A percentile compares a stretch with the other conserved stretches of the same genome.
Evolutionary conservation across 192 early-diverging fungal species (phyloP).

Genomic region (Coemansia sp.): DNA sequence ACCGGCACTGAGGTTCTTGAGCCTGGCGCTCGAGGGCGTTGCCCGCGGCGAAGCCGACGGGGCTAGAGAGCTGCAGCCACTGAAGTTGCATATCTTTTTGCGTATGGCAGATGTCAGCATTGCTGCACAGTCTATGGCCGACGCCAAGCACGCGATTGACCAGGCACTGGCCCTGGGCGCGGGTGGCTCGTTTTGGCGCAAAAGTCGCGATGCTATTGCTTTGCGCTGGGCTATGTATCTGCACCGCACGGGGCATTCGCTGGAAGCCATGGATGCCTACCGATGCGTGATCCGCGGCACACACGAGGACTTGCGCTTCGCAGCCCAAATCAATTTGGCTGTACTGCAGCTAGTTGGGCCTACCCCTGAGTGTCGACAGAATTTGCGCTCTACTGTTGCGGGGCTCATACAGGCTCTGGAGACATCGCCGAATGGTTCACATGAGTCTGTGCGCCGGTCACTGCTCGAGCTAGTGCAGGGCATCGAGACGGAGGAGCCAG

Average conservation of each 20-base stretch:
- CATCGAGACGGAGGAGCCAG: slow-evolving; percentile 32
- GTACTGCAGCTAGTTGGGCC: slow-evolving; percentile 15
- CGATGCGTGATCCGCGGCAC: slow-evolving; percentile 24
- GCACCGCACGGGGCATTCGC: slow-evolving; percentile 42
- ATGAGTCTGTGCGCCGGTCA: slow-evolving; percentile 19
- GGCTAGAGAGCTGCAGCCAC: slow-evolving; percentile 9
- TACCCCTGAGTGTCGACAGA: not conserved
- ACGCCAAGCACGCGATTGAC: slow-evolving; percentile 38
- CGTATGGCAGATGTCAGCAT: slow-evolving; percentile 24
- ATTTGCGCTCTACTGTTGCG: not conserved
- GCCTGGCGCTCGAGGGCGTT: slow-evolving; percentile 38
- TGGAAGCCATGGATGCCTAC: slow-evolving; percentile 32
- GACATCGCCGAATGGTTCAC: slow-evolving; percentile 9
- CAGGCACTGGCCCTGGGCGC: slow-evolving; percentile 18
- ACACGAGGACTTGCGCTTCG: slow-evolving; percentile 19
- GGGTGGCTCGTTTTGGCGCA: slow-evolving; percentile 19
- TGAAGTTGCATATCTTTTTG: slow-evolving; percentile 36
- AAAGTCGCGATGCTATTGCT: slow-evolving; percentile 26
- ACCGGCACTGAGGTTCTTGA: slow-evolving; percentile 35
- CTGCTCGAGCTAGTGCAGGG: slow-evolving; percentile 38
- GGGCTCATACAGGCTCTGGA: not conserved
- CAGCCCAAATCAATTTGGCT: slow-evolving; percentile 29
- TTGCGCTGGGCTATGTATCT: slow-evolving; percentile 52
- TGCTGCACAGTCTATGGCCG: slow-evolving; percentile 19
- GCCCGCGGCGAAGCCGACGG: slow-evolving; percentile 40